A percentile compares a stretch with the other conserved stretches of the same genome.
phyloP scores from a whole-genome alignment of 2,329 filamentous ascomycete species.

The Penicillium sp. region DNA sequence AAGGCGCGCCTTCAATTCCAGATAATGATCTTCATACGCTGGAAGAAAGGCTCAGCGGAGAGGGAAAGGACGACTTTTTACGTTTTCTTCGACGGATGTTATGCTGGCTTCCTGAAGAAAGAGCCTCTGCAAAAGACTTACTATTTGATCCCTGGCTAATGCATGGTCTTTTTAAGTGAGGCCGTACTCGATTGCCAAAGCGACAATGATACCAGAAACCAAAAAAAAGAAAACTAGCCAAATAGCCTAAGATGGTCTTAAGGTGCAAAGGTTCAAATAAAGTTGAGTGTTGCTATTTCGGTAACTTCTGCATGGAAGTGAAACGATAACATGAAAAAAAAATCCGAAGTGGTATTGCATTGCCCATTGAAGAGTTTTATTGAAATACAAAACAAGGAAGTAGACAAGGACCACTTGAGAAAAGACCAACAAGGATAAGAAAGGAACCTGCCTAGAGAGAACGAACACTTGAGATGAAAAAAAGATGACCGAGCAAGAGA shows the following conservation, averaged over 20 bases:
- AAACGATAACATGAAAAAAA: neutral
- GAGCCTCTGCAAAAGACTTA: slow-evolving; percentile 30
- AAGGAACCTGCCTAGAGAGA: slow-evolving; percentile 35
- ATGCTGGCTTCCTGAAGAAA: slow-evolving; percentile 34
- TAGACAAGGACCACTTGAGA: slow-evolving; percentile 24
- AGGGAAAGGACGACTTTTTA: slow-evolving; percentile 30
- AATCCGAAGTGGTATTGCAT: slow-evolving; percentile 6
- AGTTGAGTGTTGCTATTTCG: no score
- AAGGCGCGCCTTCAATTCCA: slow-evolving; percentile 26
- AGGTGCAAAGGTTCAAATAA: no score
- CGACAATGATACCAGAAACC: no score
- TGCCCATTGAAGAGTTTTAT: slow-evolving; percentile 18
- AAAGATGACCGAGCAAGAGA: slow-evolving; percentile 22
- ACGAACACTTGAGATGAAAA: slow-evolving; percentile 30
- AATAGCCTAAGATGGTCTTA: no score
- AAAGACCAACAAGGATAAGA: slow-evolving; percentile 18
- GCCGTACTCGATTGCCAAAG: neutral
- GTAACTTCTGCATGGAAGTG: no score
- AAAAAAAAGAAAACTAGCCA: no score
- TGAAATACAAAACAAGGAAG: slow-evolving; percentile 17
- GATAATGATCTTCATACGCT: slow-evolving; percentile 25
- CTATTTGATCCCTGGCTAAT: neutral
- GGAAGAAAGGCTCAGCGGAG: slow-evolving; percentile 25
- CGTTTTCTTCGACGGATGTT: slow-evolving; percentile 34
- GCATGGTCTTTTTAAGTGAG: neutral